A percentile compares a stretch with the other conserved stretches of the same genome.
Evolutionary conservation across 352 stramenopile genomes (phyloP).

Genomic region (Phytophthora vignae): DNA sequence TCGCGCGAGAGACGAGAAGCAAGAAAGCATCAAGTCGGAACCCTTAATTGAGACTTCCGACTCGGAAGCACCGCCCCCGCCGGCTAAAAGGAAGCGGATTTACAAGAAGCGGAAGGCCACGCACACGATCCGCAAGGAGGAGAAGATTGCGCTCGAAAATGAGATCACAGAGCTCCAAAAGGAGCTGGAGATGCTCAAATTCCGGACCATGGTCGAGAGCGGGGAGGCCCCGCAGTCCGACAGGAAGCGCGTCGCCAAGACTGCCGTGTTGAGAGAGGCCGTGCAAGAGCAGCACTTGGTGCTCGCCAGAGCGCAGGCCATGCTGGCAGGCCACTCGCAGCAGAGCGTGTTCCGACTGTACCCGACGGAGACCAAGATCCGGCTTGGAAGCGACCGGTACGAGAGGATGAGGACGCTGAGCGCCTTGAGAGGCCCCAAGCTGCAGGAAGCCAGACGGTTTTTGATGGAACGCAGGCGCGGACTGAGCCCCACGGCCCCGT

Average conservation of each 20-base stretch:
- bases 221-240: conserved; percentile 19
- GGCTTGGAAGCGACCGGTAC: conserved; percentile 34
- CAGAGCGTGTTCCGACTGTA: conserved; percentile 36
- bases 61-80: neutral
- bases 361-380: conserved; percentile 47
- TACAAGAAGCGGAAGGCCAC: conserved; percentile 60
- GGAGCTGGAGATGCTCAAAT: conserved; percentile 48
- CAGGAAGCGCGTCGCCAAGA: conserved; percentile 20
- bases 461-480: conserved; percentile 38
- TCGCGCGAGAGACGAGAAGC: conserved; percentile 22
- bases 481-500: conserved; percentile 35
- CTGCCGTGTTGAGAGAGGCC: conserved; percentile 32
- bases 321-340: conserved; percentile 35
- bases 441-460: conserved; percentile 42
- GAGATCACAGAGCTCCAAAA: conserved; percentile 45
- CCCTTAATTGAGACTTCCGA: conserved; percentile 4
- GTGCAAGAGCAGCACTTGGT: conserved; percentile 48
- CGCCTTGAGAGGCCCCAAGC: conserved; percentile 38
- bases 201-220: conserved; percentile 32
- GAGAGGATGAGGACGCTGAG: conserved; percentile 39
- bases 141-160: conserved; percentile 40
- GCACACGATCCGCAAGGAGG: conserved; percentile 54
- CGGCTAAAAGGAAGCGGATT: conserved; percentile 35
- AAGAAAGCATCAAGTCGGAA: conserved; percentile 6
- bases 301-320: conserved; percentile 39